Evolutionary conservation across 2,329 filamentous ascomycete genomes (phyloP).

Genomic region (Colletotrichum plurivorum): DNA sequence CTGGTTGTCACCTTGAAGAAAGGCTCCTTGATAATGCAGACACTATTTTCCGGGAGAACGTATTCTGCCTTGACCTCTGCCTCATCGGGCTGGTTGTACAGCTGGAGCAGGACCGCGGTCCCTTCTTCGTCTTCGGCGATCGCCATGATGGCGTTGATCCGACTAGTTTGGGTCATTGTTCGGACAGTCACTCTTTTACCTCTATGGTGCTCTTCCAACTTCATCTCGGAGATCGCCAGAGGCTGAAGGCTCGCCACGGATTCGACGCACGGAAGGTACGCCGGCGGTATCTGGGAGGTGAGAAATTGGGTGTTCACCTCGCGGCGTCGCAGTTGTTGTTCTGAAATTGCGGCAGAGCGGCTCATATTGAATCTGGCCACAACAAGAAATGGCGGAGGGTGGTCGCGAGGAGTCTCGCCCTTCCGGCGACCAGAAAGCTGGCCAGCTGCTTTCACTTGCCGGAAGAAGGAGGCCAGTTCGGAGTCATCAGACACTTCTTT

Average conservation of each 20-base stretch:
- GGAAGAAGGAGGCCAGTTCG: not conserved
- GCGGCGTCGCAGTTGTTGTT: not conserved
- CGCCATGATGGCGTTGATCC: slow-evolving; percentile 42
- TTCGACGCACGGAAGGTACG: slow-evolving; percentile 45
- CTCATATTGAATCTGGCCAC: not conserved
- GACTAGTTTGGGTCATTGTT: slow-evolving; percentile 40
- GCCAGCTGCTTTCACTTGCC: not conserved
- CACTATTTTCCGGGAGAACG: slow-evolving; percentile 49
- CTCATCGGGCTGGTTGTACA: slow-evolving; percentile 59
- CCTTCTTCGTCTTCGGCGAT: slow-evolving; percentile 57
- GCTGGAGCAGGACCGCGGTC: slow-evolving; percentile 52
- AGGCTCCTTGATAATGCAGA: slow-evolving; percentile 67
- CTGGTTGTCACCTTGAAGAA: slow-evolving; percentile 60
- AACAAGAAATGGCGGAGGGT: not conserved
- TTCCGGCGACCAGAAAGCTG: not conserved
- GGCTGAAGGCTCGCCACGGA: slow-evolving; percentile 41
- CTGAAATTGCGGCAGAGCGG: not conserved
- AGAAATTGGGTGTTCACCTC: not conserved
- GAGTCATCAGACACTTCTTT: slow-evolving; percentile 5
- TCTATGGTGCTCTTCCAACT: slow-evolving; percentile 48
- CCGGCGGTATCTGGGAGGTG: slow-evolving; percentile 17
- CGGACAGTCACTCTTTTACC: slow-evolving; percentile 42
- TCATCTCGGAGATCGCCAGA: slow-evolving; percentile 48
- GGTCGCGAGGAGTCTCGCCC: not conserved
- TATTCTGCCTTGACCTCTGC: slow-evolving; percentile 49